Conservation (phyloP, 1,139 yeast genomes). For the Saccharomyces hybrid region DNA sequence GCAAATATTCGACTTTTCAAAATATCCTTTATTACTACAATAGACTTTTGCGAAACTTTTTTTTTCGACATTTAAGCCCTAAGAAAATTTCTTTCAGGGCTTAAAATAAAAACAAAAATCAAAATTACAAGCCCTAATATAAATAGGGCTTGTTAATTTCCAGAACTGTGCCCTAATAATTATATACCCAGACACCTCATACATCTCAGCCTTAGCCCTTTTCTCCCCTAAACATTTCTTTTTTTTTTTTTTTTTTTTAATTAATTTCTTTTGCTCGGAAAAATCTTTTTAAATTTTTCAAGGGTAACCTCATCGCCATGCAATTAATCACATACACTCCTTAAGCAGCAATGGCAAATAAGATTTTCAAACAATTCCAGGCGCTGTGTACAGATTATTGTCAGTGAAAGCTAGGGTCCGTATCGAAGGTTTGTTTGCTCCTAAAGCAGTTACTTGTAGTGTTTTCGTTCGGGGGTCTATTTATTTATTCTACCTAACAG, state of each 20-base stretch:
- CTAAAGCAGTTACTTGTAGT: background rate
- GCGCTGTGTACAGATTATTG: background rate
- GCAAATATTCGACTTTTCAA: background rate
- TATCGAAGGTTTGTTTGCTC: background rate
- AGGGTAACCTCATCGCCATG: constrained; percentile 1
- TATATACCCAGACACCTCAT: background rate
- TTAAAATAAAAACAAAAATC: no score
- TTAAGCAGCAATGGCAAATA: constrained; percentile 10
- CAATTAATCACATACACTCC: background rate
- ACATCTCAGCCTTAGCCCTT: background rate
- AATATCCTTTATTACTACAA: background rate
- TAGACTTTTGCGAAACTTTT: background rate
- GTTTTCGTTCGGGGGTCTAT: background rate
- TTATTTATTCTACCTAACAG: background rate
- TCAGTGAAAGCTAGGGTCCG: background rate
- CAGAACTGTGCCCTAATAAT: no score
- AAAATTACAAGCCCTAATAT: no score
- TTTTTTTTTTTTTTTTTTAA: background rate
- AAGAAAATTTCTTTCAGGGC: background rate
- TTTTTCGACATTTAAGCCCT: background rate
- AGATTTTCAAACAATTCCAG: background rate
- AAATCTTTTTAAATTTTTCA: constrained; percentile 6
- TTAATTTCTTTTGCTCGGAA: constrained; percentile 4
- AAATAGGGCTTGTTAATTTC: no score
- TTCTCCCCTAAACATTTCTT: background rate